Evolutionary conservation across 169 alveolate species (phyloP).

Genomic region (Amoebophrya sp.): DNA sequence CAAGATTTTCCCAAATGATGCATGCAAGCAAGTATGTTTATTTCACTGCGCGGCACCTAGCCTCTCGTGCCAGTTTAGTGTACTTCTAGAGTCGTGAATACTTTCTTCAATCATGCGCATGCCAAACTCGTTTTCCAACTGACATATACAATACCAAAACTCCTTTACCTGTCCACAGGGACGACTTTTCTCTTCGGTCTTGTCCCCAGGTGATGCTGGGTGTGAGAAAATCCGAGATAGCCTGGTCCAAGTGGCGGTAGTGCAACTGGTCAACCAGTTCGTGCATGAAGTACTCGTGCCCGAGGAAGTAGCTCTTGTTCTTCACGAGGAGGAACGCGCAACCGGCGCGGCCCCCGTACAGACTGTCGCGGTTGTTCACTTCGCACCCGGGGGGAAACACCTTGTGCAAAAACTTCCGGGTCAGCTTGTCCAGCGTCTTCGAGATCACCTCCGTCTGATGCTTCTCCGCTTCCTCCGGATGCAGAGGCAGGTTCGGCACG

Average conservation of each 20-base stretch:
- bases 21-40: no score
- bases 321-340: background rate
- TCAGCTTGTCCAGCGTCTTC: background rate
- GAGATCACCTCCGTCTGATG: background rate
- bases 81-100: no score
- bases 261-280: background rate
- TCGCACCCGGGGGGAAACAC: background rate
- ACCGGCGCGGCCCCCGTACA: background rate
- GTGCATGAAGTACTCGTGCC: background rate
- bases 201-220: background rate
- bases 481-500: background rate
- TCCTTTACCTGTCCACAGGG: background rate
- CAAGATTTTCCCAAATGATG: no score
- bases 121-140: no score
- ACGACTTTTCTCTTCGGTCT: background rate
- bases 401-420: background rate
- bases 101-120: no score
- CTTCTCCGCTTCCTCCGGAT: background rate
- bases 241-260: background rate
- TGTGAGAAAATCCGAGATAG: background rate
- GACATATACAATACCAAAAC: no score
- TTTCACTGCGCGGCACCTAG: no score
- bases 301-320: background rate
- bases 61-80: no score
- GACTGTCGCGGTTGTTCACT: background rate